Evolutionary conservation across 129 eudicot species (phyloP).

Genomic region (Deinandra increscens): DNA sequence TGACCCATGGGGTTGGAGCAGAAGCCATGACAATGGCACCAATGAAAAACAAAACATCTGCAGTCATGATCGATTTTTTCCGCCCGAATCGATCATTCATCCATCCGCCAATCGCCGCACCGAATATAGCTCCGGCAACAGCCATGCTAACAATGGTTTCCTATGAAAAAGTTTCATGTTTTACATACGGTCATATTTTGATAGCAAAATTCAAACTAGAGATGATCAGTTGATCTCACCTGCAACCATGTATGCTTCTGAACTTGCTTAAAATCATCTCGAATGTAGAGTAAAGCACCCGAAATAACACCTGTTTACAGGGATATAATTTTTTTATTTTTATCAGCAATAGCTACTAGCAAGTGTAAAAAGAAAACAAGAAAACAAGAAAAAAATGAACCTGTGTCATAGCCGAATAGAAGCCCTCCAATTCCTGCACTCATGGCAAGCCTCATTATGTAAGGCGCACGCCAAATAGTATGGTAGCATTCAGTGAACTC

Average conservation of each 20-base stretch:
- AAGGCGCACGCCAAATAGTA: constrained; percentile 13
- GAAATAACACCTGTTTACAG: constrained; percentile 74
- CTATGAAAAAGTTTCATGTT: background rate
- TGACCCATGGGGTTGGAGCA: constrained; percentile 25
- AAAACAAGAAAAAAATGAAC: no score
- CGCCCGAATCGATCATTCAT: constrained; percentile 49
- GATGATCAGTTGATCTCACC: no score
- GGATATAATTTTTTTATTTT: no score
- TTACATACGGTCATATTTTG: no score
- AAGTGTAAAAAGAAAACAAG: no score
- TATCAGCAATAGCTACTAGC: no score
- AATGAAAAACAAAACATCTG: constrained; percentile 50
- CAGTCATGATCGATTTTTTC: constrained; percentile 38
- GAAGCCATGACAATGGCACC: constrained; percentile 33
- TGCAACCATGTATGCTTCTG: constrained; percentile 62
- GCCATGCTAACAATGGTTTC: constrained; percentile 31
- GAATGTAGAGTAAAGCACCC: constrained; percentile 71
- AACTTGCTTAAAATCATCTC: constrained; percentile 60
- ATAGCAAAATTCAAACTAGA: no score
- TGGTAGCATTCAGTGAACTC: constrained; percentile 11
- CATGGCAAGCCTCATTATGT: constrained; percentile 22
- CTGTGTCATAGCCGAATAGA: constrained; percentile 22
- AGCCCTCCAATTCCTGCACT: constrained; percentile 20
- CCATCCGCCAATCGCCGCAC: constrained; percentile 50
- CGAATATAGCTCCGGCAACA: constrained; percentile 30